Base-by-base conservation (phyloP, 225 moss, liverwort and hornwort genomes). In the Anthoceros angustus region DNA sequence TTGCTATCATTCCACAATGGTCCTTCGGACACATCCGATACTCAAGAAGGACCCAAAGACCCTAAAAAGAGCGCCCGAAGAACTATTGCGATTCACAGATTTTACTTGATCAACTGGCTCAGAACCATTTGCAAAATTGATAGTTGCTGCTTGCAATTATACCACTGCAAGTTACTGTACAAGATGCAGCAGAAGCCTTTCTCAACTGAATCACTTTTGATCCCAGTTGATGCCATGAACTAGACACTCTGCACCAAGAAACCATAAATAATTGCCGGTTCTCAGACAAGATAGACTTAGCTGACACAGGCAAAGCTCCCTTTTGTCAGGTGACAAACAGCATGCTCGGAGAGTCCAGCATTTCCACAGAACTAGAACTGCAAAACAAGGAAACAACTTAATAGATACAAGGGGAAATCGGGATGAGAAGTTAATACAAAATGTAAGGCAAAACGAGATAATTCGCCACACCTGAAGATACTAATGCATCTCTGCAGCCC, bases 231-330 rank as follows among this genome's bases (percentile, higher is more conserved):
- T 55, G 7, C 23, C n/a, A 55, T 9, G 45, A 55, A 55, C 20
- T 14, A 50, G 49, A 50, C 55, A 55, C 55, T 55, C 55, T 55
- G 55, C 55, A 55, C 14, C 55, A 55, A 55, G 55, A 14, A 50
- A 16, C 20, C 49, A 55, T 55, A 55, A 55, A 15, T 55, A 18
- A 55, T 9, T 55, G 55, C 55, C n/a, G 55, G 5, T 55, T 20
- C 55, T 7, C 55, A 15, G 23, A 15, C 55, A 23, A 18, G 55
- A 55, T 18, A 55, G n/a, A 23, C 55, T 55, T 15, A 7, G 23
- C n/a, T 55, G n/a, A 55, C 16, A 15, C 55, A 55, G 18, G 18
- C 55, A 18, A 15, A 18, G 55, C 6, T 20, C 55, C 18, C 18
- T 50, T 32, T 32, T 4, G 32, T 32, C 32, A 32, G 32, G 32